phyloP scores from a whole-genome alignment of 768 basidiomycete genomes.

The Trametes villosa region DNA sequence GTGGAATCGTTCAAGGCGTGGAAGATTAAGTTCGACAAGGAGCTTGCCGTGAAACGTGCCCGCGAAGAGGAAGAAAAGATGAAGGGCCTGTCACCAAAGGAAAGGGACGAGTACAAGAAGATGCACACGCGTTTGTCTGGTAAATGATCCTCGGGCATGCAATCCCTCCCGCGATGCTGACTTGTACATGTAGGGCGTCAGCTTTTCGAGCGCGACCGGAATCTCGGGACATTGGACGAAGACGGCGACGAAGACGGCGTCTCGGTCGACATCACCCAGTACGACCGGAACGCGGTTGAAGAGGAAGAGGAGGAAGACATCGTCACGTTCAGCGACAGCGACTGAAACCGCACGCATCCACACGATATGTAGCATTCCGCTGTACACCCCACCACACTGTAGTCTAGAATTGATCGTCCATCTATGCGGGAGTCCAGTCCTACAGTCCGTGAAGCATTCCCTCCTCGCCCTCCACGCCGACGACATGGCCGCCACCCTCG shows the following conservation, averaged over 20 bases:
- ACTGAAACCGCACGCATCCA: constrained; percentile 47
- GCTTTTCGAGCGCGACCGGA: constrained; percentile 83
- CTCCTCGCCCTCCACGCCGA: constrained; percentile 55
- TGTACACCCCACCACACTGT: constrained; percentile 13
- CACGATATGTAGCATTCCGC: constrained; percentile 9
- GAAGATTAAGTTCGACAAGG: constrained; percentile 79
- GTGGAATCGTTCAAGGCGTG: constrained; percentile 78
- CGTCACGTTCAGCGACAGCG: constrained; percentile 86
- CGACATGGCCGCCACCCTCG: constrained; percentile 55
- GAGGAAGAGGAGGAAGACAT: constrained; percentile 69
- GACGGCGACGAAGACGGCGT: constrained; percentile 82
- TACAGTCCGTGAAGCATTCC: constrained; percentile 68
- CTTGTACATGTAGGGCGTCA: constrained; percentile 72
- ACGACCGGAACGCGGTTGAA: constrained; percentile 63
- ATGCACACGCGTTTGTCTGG: constrained; percentile 67
- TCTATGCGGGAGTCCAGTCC: constrained; percentile 22
- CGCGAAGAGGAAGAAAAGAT: constrained; percentile 81
- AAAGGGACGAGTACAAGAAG: constrained; percentile 83
- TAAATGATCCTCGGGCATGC: constrained; percentile 39
- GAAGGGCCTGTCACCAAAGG: constrained; percentile 72
- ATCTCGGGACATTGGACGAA: constrained; percentile 75
- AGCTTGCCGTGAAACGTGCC: constrained; percentile 57
- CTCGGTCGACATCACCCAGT: constrained; percentile 89
- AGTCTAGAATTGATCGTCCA: constrained; percentile 13
- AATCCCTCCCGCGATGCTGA: constrained; percentile 3